These are phyloP conservation scores for Paecilomyces formosus DNA, from an alignment of 2,329 filamentous ascomycete genomes.

Conservation along the genomic window DNA sequence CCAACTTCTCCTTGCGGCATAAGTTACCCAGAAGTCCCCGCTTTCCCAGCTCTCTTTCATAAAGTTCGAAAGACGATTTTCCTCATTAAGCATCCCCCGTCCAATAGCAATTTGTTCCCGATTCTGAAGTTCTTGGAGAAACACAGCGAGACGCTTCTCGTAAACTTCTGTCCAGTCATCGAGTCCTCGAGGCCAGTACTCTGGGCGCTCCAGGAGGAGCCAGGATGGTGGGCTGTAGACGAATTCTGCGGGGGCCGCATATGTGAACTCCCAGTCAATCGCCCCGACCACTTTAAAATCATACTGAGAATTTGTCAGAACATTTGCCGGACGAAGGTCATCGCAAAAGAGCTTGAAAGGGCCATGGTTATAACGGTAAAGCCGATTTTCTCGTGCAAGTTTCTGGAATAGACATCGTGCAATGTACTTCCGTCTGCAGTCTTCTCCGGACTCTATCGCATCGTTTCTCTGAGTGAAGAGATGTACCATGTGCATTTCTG, in stretches of 20 bases:
- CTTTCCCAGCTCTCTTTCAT: constrained; percentile 16
- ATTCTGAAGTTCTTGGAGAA: constrained; percentile 9
- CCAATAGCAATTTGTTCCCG: constrained; percentile 8
- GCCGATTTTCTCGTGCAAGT: constrained; percentile 5
- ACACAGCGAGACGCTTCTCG: constrained; percentile 7
- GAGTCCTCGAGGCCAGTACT: constrained; percentile 11
- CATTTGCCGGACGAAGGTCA: constrained; percentile 32
- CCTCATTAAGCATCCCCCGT: constrained; percentile 1
- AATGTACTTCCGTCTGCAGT: constrained; percentile 9
- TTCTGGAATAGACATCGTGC: constrained; percentile 11
- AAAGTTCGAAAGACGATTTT: constrained; percentile 6
- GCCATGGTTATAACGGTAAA: constrained; percentile 7
- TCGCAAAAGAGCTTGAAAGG: constrained; percentile 33
- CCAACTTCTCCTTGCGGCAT: constrained; percentile 14
- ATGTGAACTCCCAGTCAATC: constrained; percentile 37
- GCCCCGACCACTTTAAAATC: constrained; percentile 30
- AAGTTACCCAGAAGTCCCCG: constrained; percentile 14
- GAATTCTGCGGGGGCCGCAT: constrained; percentile 35
- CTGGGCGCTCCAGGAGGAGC: constrained; percentile 25
- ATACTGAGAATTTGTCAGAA: constrained; percentile 27
- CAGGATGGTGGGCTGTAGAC: constrained; percentile 34
- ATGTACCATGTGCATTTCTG: no score
- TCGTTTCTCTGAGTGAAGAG: no score
- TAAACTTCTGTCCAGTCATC: constrained; percentile 8
- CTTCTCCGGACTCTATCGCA: background rate